phyloP scores from a whole-genome alignment of 768 basidiomycete species.

The Tephrocybe rancida region DNA sequence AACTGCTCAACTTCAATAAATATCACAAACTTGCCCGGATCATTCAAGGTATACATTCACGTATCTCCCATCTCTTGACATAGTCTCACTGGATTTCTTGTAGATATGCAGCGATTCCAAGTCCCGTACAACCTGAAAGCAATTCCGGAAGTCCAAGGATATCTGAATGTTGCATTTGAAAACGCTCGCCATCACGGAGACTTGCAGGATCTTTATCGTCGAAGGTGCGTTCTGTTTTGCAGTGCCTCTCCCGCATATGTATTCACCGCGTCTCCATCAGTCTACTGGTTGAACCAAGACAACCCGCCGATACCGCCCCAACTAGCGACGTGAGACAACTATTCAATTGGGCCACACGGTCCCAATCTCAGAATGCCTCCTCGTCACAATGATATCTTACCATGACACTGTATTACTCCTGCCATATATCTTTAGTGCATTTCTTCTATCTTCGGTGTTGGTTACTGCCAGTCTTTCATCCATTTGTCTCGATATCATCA shows the following conservation, averaged over 20 bases:
- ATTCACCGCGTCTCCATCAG: constrained; percentile 34
- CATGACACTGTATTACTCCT: constrained; percentile 30
- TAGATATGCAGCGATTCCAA: constrained; percentile 94
- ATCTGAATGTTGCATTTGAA: constrained; percentile 73
- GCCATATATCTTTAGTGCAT: constrained; percentile 16
- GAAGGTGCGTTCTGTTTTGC: constrained; percentile 72
- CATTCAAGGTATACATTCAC: constrained; percentile 78
- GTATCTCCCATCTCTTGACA: constrained; percentile 1
- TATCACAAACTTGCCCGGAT: constrained; percentile 90
- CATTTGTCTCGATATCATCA: constrained; percentile 16
- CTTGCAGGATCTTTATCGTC: constrained; percentile 81
- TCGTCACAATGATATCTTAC: constrained; percentile 48
- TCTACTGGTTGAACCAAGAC: constrained; percentile 82
- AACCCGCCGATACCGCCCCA: constrained; percentile 70
- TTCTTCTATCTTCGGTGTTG: constrained; percentile 18
- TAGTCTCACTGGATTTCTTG: constrained; percentile 1
- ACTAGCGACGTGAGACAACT: constrained; percentile 74
- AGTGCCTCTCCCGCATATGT: constrained; percentile 12
- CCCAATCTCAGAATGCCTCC: constrained; percentile 37
- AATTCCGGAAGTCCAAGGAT: constrained; percentile 87
- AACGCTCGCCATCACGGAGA: constrained; percentile 79
- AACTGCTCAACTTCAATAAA: constrained; percentile 94
- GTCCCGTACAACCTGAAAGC: constrained; percentile 83
- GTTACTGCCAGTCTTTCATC: constrained; percentile 15
- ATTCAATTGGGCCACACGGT: constrained; percentile 78